These are phyloP conservation scores for Dictyostelium brefeldianum DNA, from an alignment of 78 protist species.

Conservation along the genomic window DNA sequence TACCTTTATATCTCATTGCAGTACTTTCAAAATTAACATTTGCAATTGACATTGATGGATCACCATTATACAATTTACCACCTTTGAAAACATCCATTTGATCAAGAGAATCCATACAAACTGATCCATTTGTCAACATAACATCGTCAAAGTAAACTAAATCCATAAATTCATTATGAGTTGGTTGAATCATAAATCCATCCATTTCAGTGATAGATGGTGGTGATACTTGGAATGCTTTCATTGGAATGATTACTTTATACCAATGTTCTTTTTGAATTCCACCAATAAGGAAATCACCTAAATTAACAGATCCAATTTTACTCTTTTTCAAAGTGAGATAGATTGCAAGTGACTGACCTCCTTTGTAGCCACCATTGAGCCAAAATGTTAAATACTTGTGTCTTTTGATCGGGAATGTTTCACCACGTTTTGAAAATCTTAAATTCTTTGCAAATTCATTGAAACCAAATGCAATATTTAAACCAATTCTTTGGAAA, in stretches of 20 bases:
- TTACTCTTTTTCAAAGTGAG: background rate
- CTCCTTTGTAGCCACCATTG: conserved; percentile 21
- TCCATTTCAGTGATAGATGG: background rate
- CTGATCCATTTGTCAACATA: background rate
- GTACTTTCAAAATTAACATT: background rate
- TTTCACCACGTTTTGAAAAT: background rate
- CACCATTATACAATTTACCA: conserved; percentile 3
- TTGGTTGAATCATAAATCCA: background rate
- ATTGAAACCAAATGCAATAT: conserved; percentile 25
- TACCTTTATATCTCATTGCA: background rate
- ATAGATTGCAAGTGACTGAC: background rate
- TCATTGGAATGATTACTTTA: conserved; percentile 9
- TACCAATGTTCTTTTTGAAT: conserved; percentile 8
- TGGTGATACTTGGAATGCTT: background rate
- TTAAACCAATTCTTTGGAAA: conserved; percentile 16
- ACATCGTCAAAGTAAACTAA: conserved; percentile 30
- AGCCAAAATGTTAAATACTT: conserved; percentile 23
- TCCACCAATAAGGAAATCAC: conserved; percentile 15
- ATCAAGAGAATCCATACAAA: background rate
- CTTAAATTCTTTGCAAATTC: background rate
- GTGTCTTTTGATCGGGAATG: conserved; percentile 6
- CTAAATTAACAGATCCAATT: conserved; percentile 5
- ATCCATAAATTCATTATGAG: background rate
- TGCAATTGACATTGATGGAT: background rate
- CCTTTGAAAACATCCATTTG: background rate